Conservation (phyloP, 306 rosid species). For the Canavalia ensiformis region DNA sequence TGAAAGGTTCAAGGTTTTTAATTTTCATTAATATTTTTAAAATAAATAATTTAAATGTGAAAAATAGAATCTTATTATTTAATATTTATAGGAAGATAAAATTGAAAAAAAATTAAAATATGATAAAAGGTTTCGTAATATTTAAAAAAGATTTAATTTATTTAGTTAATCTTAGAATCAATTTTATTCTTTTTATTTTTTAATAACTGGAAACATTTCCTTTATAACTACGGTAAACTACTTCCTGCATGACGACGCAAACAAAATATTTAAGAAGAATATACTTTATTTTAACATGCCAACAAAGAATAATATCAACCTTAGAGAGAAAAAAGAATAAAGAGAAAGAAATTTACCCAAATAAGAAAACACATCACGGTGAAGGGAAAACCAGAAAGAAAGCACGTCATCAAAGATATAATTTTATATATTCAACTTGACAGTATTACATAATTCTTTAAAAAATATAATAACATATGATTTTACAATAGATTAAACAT, state of each 20-base stretch:
- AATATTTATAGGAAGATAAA: background rate
- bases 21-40: background rate
- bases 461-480: background rate
- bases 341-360: background rate
- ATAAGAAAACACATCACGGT: background rate
- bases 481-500: background rate
- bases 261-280: too few species aligned
- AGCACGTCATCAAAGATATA: background rate
- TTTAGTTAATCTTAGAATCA: background rate
- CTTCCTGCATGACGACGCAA: background rate
- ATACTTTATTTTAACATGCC: slow-evolving; percentile 12
- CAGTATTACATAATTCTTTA: background rate
- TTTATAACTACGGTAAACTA: background rate
- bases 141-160: background rate
- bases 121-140: background rate
- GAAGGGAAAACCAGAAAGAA: background rate
- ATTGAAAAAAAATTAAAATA: background rate
- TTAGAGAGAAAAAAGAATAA: background rate
- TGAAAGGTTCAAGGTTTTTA: background rate
- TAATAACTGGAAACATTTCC: background rate
- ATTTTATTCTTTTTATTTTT: too few species aligned
- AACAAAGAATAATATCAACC: background rate
- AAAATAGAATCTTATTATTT: background rate
- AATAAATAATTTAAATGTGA: background rate
- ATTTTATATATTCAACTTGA: background rate